Evolutionary conservation across 768 basidiomycete genomes (phyloP).

Genomic region (Lentinula boryana): DNA sequence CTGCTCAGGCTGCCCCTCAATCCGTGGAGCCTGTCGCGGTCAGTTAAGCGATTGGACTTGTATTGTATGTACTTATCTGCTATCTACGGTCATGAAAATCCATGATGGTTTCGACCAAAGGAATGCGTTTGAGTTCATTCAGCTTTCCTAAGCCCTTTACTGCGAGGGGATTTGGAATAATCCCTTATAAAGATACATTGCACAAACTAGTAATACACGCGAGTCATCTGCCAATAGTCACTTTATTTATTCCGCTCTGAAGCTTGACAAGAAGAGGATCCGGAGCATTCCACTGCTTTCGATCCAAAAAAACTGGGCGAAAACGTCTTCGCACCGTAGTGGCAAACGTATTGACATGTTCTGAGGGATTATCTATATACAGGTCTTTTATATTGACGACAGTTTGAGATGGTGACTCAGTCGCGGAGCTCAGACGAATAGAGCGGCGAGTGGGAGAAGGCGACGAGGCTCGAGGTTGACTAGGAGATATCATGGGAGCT

Average conservation of each 20-base stretch:
- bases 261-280: conserved; percentile 1
- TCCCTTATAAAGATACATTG: too few species aligned
- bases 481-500: not conserved
- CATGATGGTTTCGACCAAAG: too few species aligned
- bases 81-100: not conserved
- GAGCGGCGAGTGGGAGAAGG: not conserved
- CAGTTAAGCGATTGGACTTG: conserved; percentile 8
- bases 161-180: too few species aligned
- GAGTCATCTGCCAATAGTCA: not conserved
- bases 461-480: too few species aligned
- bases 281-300: conserved; percentile 3
- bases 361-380: not conserved
- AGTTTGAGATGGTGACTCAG: not conserved
- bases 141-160: too few species aligned
- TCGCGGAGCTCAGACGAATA: not conserved
- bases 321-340: not conserved
- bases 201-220: too few species aligned
- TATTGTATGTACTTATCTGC: not conserved
- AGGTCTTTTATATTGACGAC: not conserved
- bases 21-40: conserved; percentile 14
- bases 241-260: not conserved
- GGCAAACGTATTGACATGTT: not conserved
- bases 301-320: conserved; percentile 9
- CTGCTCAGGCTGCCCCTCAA: not conserved
- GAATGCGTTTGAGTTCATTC: too few species aligned